phyloP scores from a whole-genome alignment of 2,329 filamentous ascomycete species.

The Aspergillus pseudotamarii region DNA sequence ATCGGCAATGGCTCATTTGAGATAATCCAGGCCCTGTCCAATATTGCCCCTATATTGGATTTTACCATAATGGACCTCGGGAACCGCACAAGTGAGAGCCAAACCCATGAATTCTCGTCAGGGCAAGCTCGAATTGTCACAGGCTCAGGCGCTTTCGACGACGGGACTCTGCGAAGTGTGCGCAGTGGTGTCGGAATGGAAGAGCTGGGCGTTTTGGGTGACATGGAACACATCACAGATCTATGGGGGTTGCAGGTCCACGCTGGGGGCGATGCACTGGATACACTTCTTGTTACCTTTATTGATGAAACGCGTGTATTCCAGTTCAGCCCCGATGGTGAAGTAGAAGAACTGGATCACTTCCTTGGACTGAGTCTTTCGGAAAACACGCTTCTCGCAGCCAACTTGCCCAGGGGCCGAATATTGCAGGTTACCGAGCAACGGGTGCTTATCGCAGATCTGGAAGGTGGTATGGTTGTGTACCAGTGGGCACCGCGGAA shows the following conservation, averaged over 20 bases:
- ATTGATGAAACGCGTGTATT: constrained; percentile 84
- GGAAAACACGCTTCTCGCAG: constrained; percentile 71
- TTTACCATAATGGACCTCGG: constrained; percentile 97
- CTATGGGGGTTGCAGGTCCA: constrained; percentile 68
- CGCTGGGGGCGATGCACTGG: constrained; percentile 50
- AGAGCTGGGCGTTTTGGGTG: constrained; percentile 78
- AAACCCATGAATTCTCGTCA: constrained; percentile 88
- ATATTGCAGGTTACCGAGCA: constrained; percentile 76
- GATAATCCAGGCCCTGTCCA: constrained; percentile 74
- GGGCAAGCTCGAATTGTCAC: constrained; percentile 93
- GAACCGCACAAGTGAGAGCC: constrained; percentile 74
- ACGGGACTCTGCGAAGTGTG: constrained; percentile 86
- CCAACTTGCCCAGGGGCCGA: constrained; percentile 64
- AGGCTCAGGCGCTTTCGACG: constrained; percentile 85
- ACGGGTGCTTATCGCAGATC: constrained; percentile 64
- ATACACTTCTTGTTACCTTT: constrained; percentile 79
- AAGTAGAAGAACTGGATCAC: constrained; percentile 82
- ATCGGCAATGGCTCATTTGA: constrained; percentile 65
- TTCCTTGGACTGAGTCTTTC: constrained; percentile 72
- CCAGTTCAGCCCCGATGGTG: constrained; percentile 70
- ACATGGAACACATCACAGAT: constrained; percentile 73
- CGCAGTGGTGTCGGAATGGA: constrained; percentile 92
- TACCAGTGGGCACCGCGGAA: constrained; percentile 51
- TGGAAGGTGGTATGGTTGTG: constrained; percentile 50
- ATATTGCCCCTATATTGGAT: constrained; percentile 89